Evolutionary conservation across 2,329 filamentous ascomycete genomes (phyloP), one percentile per base, ranked within the genome.

Genomic region (Phoma sp.): DNA sequence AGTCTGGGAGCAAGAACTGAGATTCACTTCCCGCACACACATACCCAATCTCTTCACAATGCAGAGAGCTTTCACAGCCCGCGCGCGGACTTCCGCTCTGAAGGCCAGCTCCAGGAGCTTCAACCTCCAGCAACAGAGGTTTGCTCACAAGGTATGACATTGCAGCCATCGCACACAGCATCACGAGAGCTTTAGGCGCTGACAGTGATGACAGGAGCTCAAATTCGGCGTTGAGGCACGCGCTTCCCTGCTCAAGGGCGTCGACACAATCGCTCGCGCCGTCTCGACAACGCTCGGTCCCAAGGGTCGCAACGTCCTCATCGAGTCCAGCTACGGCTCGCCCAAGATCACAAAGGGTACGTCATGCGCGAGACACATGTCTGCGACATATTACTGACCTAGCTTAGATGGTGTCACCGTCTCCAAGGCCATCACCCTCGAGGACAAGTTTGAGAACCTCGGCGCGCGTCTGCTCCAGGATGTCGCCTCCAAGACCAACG

Each of bases 361-460:
- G 69, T 64, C 49, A 17, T 8, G 5, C 29, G 19, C 17, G 31
- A 21, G 10, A 32, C 2, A 19, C 17, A 13, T 19, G 41, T 5
- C 37, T 27, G 15, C 19, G 6, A 19, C 32, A 25, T 25, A 47
- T 53, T 52, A 54, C 64, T 71, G 37, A 71, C 62, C 45, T 35
- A 17, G 25, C 15, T 24, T 44, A 81, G 80, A 82, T 67, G 80
- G 80, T 78, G 80, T 82, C 36, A 82, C 80, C 35, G 80, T 82
- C 63, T 80, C 80, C 56, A 94, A 89, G 81, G 92, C 94, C 62
- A 90, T 99, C 73, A 87, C 86, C 63, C 87, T 99, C 65, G 88
- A 99, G 85, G 95, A 99, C 85, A 98, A 98, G 83, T 99, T 97
- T 80, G 95, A 99, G 84, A 99, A 99, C 85, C 91, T 99, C 70